A percentile compares a stretch with the other conserved stretches of the same genome.
These are phyloP conservation scores for Kalaharituber pfeilii DNA, from an alignment of 2,329 filamentous ascomycete species.

Conservation along the genomic window DNA sequence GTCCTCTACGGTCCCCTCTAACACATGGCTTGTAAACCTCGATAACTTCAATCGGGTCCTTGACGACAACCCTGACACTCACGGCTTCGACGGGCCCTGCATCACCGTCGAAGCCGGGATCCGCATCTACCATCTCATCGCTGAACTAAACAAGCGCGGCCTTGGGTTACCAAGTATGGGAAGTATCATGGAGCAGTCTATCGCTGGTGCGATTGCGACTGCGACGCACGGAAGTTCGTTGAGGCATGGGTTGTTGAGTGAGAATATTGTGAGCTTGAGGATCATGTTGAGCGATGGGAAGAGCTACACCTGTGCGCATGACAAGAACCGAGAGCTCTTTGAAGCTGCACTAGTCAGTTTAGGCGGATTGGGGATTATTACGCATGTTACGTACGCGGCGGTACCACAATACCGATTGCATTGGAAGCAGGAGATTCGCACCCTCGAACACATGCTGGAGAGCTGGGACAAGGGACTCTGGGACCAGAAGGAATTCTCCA, in stretches of 20 bases:
- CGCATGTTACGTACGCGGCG: constrained; percentile 70
- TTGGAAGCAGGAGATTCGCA: constrained; percentile 66
- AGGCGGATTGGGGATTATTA: constrained; percentile 78
- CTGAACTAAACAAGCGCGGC: constrained; percentile 53
- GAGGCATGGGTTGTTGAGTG: constrained; percentile 65
- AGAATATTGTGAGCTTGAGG: constrained; percentile 54
- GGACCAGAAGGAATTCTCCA: constrained; percentile 71
- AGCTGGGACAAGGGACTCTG: constrained; percentile 61
- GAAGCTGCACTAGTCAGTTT: constrained; percentile 73
- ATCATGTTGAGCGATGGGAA: constrained; percentile 70
- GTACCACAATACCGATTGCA: constrained; percentile 65
- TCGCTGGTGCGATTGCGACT: constrained; percentile 81
- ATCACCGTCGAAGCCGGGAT: constrained; percentile 81
- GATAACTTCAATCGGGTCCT: constrained; percentile 63
- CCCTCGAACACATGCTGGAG: constrained; percentile 49
- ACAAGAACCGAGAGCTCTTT: constrained; percentile 55
- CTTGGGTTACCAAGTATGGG: constrained; percentile 82
- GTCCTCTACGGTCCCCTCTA: constrained; percentile 48
- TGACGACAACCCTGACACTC: background rate
- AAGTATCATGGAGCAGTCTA: constrained; percentile 85
- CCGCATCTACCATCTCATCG: constrained; percentile 55
- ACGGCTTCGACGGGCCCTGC: constrained; percentile 37
- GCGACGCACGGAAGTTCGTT: constrained; percentile 85
- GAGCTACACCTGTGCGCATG: constrained; percentile 49
- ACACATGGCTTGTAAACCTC: constrained; percentile 84